phyloP scores from a whole-genome alignment of 208 protist species.

The Leptomonas seymouri region DNA sequence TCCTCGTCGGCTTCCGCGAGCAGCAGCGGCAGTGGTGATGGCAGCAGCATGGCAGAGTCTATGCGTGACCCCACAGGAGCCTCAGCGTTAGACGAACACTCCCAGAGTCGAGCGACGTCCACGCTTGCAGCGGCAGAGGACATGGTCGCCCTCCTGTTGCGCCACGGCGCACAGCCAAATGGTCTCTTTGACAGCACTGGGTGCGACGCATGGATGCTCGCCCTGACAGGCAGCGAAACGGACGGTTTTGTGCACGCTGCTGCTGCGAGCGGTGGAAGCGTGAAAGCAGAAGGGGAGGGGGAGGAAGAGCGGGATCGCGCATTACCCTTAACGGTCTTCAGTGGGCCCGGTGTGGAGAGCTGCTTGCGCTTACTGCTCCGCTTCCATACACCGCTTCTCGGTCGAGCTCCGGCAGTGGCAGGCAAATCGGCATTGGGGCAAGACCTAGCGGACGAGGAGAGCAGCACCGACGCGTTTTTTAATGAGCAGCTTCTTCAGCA shows the following conservation, averaged over 20 bases:
- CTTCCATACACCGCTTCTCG: conserved; percentile 24
- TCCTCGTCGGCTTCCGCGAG: not conserved
- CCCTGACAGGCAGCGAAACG: conserved; percentile 31
- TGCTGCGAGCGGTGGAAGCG: not conserved
- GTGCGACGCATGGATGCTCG: conserved; percentile 78
- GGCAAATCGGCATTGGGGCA: not conserved
- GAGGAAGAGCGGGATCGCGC: too few relatives aligned
- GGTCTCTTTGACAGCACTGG: conserved; percentile 65
- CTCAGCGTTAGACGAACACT: not conserved
- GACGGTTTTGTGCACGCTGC: not conserved
- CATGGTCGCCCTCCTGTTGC: conserved; percentile 48
- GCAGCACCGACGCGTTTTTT: not conserved
- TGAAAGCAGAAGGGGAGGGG: not conserved
- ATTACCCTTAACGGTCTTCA: not conserved
- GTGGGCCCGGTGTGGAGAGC: conserved; percentile 17
- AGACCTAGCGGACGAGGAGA: not conserved
- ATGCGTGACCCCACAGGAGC: not conserved
- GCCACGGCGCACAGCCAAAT: conserved; percentile 52
- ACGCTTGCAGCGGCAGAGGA: conserved; percentile 13
- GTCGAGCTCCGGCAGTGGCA: conserved; percentile 1
- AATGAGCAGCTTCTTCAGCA: conserved; percentile 29
- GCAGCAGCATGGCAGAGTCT: not conserved
- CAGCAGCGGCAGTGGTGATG: not conserved
- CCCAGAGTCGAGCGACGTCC: not conserved
- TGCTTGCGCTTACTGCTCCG: conserved; percentile 22